Base-by-base conservation (phyloP, 2,329 filamentous ascomycete species). In the Penicillium sp. region DNA sequence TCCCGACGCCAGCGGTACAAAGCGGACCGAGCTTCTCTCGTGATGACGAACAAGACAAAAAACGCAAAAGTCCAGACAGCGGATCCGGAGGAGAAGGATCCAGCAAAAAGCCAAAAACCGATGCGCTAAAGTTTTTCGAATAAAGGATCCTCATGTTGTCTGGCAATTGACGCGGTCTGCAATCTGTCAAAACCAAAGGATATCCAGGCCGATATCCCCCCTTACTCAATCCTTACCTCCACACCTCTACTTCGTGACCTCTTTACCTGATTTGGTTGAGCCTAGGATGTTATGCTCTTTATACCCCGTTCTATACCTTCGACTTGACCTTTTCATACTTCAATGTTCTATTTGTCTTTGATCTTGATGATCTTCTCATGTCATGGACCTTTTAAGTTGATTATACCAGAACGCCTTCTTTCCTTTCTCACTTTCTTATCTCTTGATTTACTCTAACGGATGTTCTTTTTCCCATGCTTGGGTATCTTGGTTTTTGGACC, bases 1-100 rank as follows among this genome's bases (percentile, higher is more conserved):
- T 96, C 72, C 88, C 90, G 31, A 97, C 94, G 1, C 94, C 94
- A 0, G 73, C 75, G 12, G 67, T 72, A 12, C 69, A 70, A 47
- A 70, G 59, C 8, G 74, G 72, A 5, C 71, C 74, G 9, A 68
- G 71, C 45, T 76, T 76, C 52, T 59, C 65, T 28, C 66, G 72
- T 41, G 74, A 76, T 33, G 73, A 76, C 29, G 72, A 75, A 15
- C 65, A 67, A 50, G 73, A 76, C n/a, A 74, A 71, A 59, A 76
- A 76, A 54, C 67, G 73, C 50, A 76, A 77, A 53, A 72, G 65
- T 54, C 69, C 74, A 1, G 74, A 77, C n/a, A 63, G 65, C 12
- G 70, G 66, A 16, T 54, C 65, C 5, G 59, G 60, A 42, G 64
- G 62, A 7, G 66, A 73, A 46, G 69, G 64, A 36, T 51, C 64